Evolutionary conservation across 192 early-diverging fungal genomes (phyloP).

Genomic region (Backusella circina): DNA sequence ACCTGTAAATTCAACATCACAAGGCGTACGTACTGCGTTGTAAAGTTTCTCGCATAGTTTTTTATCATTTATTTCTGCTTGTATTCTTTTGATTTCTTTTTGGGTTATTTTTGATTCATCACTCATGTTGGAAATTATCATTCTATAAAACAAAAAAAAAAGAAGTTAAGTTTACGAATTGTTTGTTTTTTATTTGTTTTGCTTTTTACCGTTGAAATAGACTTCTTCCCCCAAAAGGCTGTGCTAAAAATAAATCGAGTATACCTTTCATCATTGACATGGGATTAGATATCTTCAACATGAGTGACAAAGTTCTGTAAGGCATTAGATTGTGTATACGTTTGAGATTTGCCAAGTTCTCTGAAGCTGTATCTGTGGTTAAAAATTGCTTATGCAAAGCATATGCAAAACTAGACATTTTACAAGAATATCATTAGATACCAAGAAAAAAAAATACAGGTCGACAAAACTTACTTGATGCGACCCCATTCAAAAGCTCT

Average conservation of each 20-base stretch:
- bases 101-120: slow-evolving; percentile 43
- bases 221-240: slow-evolving; percentile 49
- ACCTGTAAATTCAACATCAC: slow-evolving; percentile 3
- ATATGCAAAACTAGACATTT: slow-evolving; percentile 42
- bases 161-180: not conserved
- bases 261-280: slow-evolving; percentile 49
- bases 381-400: slow-evolving; percentile 47
- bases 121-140: slow-evolving; percentile 43
- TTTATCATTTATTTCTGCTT: slow-evolving; percentile 24
- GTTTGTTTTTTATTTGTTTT: not conserved
- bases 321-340: slow-evolving; percentile 47
- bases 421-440: not conserved
- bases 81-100: slow-evolving; percentile 35
- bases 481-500: slow-evolving; percentile 51
- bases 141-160: slow-evolving; percentile 20
- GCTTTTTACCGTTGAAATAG: slow-evolving; percentile 41
- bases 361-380: slow-evolving; percentile 41
- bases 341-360: slow-evolving; percentile 50
- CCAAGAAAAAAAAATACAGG: not conserved
- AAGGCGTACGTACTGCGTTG: slow-evolving; percentile 32
- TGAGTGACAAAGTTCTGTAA: slow-evolving; percentile 40
- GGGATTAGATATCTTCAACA: slow-evolving; percentile 51
- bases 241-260: slow-evolving; percentile 49
- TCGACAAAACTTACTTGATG: slow-evolving; percentile 32
- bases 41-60: slow-evolving; percentile 43